Evolutionary conservation across 2,329 filamentous ascomycete genomes (phyloP).

Genomic region (Pyrenochaeta sp.): DNA sequence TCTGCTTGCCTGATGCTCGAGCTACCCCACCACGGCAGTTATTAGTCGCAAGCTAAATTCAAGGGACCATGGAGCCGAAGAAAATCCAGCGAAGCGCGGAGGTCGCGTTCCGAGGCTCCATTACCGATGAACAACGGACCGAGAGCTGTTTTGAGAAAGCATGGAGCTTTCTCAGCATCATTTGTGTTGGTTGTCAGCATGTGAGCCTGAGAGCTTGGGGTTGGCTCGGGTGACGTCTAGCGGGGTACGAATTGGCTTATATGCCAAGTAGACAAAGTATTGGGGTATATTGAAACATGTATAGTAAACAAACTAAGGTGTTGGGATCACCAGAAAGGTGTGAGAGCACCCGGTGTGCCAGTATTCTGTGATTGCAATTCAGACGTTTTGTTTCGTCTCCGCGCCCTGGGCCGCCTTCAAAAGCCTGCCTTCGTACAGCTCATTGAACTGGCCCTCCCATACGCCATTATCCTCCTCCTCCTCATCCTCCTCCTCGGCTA

Average conservation of each 20-base stretch:
- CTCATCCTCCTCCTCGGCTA: slow-evolving; percentile 37
- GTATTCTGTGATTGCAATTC: neutral
- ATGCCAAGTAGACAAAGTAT: neutral
- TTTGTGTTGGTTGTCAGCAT: slow-evolving; percentile 2
- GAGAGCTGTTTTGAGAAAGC: too few species aligned
- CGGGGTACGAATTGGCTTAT: slow-evolving; percentile 17
- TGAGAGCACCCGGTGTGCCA: neutral
- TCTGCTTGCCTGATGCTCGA: slow-evolving; percentile 13
- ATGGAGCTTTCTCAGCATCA: too few species aligned
- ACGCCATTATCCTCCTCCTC: slow-evolving; percentile 20
- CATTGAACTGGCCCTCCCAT: slow-evolving; percentile 34
- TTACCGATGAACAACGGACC: neutral
- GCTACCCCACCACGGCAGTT: slow-evolving; percentile 49
- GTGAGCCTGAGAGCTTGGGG: too few species aligned
- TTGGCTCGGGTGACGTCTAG: slow-evolving; percentile 26
- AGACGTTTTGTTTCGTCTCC: neutral
- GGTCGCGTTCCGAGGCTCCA: slow-evolving; percentile 3
- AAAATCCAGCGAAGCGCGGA: slow-evolving; percentile 9
- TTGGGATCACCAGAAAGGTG: neutral
- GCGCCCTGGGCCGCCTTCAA: slow-evolving; percentile 27
- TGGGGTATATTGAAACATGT: slow-evolving; percentile 6
- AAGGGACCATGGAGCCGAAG: slow-evolving; percentile 12
- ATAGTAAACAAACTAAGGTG: neutral
- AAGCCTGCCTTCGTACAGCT: slow-evolving; percentile 40
- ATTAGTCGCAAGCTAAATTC: slow-evolving; percentile 21